Percentiles rank a stretch among this genome's conserved stretches.
These are phyloP conservation scores for Ophidiomyces ophidiicola DNA, from an alignment of 2,329 filamentous ascomycete species.

Conservation along the genomic window DNA sequence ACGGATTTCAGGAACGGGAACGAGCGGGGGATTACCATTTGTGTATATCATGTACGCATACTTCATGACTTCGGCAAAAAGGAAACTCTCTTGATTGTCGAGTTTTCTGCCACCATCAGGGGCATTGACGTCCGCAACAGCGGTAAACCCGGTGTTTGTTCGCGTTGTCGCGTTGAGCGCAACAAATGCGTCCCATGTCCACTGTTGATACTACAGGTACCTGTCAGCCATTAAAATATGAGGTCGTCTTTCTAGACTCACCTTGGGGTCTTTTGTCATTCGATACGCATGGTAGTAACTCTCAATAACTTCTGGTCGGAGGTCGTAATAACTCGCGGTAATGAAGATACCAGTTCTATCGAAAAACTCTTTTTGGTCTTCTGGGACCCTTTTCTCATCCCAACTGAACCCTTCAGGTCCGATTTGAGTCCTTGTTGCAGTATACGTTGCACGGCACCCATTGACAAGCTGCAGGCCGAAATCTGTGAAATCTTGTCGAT, in stretches of 20 bases:
- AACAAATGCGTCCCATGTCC: slow-evolving; percentile 68
- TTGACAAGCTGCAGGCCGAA: slow-evolving; percentile 62
- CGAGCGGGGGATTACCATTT: slow-evolving; percentile 5
- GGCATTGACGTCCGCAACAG: slow-evolving; percentile 54
- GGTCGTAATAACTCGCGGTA: slow-evolving; percentile 46
- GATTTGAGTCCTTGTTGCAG: slow-evolving; percentile 54
- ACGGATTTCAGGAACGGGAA: not conserved
- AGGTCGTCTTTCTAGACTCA: slow-evolving; percentile 14
- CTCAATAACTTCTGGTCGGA: slow-evolving; percentile 73
- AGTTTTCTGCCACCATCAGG: slow-evolving; percentile 47
- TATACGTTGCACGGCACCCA: slow-evolving; percentile 64
- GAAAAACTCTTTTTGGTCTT: slow-evolving; percentile 48
- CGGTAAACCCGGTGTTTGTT: slow-evolving; percentile 54
- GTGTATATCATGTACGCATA: slow-evolving; percentile 64
- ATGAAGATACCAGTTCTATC: slow-evolving; percentile 60
- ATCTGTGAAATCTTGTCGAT: slow-evolving; percentile 53
- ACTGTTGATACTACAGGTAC: slow-evolving; percentile 53
- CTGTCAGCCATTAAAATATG: not conserved
- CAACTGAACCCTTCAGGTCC: slow-evolving; percentile 63
- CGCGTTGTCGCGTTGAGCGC: slow-evolving; percentile 53
- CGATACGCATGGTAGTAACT: slow-evolving; percentile 79
- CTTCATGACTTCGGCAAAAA: slow-evolving; percentile 79
- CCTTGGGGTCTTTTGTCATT: slow-evolving; percentile 55
- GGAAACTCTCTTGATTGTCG: slow-evolving; percentile 75
- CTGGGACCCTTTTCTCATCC: slow-evolving; percentile 41